A percentile compares a stretch with the other conserved stretches of the same genome.
phyloP scores from a whole-genome alignment of 2,329 filamentous ascomycete species.

The Stagonosporopsis cucurbitacearum region DNA sequence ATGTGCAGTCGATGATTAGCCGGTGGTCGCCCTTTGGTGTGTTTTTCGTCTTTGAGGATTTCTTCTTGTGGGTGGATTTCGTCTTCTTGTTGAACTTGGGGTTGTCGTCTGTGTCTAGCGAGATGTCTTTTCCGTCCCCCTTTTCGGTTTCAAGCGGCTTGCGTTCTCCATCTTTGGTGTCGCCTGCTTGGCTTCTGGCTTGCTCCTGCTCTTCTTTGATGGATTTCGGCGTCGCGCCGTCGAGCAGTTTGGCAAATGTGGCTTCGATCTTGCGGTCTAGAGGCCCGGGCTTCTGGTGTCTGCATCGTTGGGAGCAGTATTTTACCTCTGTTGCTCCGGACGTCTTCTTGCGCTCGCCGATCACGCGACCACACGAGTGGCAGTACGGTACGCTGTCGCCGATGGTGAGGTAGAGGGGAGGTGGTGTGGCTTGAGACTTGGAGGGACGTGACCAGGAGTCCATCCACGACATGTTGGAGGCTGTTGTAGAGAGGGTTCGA shows the following conservation, averaged over 20 bases:
- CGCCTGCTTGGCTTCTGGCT: background rate
- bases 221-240: constrained; percentile 41
- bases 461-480: constrained; percentile 57
- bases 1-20: constrained; percentile 57
- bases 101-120: background rate
- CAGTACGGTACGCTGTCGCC: constrained; percentile 62
- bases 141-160: constrained; percentile 3
- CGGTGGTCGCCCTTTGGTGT: constrained; percentile 58
- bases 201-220: constrained; percentile 28
- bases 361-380: constrained; percentile 63
- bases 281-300: constrained; percentile 58
- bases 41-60: constrained; percentile 24
- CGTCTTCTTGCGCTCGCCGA: constrained; percentile 51
- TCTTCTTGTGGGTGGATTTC: constrained; percentile 36
- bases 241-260: constrained; percentile 54
- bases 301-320: constrained; percentile 65
- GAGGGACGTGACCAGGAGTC: constrained; percentile 55
- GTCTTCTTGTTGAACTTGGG: constrained; percentile 17
- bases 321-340: constrained; percentile 51
- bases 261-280: constrained; percentile 61
- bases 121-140: background rate
- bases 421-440: constrained; percentile 54
- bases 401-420: constrained; percentile 61
- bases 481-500: background rate
- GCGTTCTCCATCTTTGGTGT: background rate